phyloP scores from a whole-genome alignment of 2,329 filamentous ascomycete species.

The Colletotrichum sp. region DNA sequence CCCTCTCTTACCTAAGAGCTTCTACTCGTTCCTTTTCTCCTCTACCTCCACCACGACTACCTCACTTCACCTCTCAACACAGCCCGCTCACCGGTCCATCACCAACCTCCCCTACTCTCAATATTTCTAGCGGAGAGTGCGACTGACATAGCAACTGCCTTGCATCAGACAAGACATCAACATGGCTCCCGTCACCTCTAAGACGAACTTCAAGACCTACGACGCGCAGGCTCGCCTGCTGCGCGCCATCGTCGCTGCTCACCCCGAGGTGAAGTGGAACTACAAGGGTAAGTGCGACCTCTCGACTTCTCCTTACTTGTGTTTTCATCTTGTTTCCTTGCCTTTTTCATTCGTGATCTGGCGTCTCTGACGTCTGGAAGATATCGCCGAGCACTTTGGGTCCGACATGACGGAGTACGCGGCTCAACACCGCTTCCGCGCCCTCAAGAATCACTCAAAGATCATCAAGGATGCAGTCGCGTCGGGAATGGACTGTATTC shows the following conservation, averaged over 20 bases:
- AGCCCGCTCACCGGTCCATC: background rate
- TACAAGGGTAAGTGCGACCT: slow-evolving; percentile 59
- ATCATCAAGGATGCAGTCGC: slow-evolving; percentile 40
- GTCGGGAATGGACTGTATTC: slow-evolving; percentile 44
- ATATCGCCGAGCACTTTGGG: slow-evolving; percentile 51
- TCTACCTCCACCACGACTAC: background rate
- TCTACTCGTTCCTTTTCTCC: background rate
- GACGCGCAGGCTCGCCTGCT: slow-evolving; percentile 65
- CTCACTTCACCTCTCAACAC: background rate
- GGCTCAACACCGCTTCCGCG: slow-evolving; percentile 58
- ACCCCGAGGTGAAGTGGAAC: slow-evolving; percentile 59
- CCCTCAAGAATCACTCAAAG: slow-evolving; percentile 45
- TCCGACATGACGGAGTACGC: slow-evolving; percentile 52
- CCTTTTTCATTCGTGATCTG: background rate
- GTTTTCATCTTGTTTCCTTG: background rate
- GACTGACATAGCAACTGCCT: background rate
- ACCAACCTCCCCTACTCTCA: background rate
- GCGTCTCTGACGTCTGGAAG: slow-evolving; percentile 34
- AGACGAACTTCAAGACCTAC: slow-evolving; percentile 64
- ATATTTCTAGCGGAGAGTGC: background rate
- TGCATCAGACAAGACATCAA: slow-evolving; percentile 3
- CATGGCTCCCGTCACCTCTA: slow-evolving; percentile 47
- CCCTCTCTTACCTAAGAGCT: background rate
- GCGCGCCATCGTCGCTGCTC: slow-evolving; percentile 64
- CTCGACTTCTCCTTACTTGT: background rate